These are phyloP conservation scores for Pseudopediastrum boryanum DNA, from an alignment of 139 green algal species.

Conservation along the genomic window DNA sequence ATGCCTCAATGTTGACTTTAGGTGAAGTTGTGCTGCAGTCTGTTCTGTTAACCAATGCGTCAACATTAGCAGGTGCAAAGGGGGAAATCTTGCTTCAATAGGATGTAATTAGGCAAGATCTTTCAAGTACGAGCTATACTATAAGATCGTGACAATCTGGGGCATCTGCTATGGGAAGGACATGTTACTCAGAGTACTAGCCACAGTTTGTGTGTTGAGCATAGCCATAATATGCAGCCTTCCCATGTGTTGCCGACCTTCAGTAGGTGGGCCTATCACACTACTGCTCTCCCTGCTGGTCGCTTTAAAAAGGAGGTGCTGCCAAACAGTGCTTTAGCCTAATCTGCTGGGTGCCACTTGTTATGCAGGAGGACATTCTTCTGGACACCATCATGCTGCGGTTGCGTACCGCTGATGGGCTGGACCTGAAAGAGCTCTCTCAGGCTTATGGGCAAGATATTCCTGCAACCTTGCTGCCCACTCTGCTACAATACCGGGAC, in stretches of 20 bases:
- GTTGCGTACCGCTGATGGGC: slow-evolving; percentile 74
- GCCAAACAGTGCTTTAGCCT: neutral
- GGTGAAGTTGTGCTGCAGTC: neutral
- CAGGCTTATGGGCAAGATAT: slow-evolving; percentile 45
- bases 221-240: neutral
- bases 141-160: too few species aligned
- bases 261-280: neutral
- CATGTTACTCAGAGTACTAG: neutral
- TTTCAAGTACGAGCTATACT: too few species aligned
- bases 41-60: too few species aligned
- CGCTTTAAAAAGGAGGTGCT: neutral
- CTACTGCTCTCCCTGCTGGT: neutral
- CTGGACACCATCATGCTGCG: slow-evolving; percentile 89
- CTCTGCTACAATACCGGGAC: slow-evolving; percentile 43
- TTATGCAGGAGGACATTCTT: slow-evolving; percentile 66
- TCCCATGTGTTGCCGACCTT: neutral
- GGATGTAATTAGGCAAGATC: too few species aligned
- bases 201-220: neutral
- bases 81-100: too few species aligned
- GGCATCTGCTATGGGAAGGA: too few species aligned
- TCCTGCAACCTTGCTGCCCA: slow-evolving; percentile 9
- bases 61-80: too few species aligned
- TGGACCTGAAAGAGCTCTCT: slow-evolving; percentile 64
- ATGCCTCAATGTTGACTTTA: neutral
- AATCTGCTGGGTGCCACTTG: neutral